A percentile compares a stretch with the other conserved stretches of the same genome.
phyloP scores from a whole-genome alignment of 768 basidiomycete species.

The Cubamyces lactineus region DNA sequence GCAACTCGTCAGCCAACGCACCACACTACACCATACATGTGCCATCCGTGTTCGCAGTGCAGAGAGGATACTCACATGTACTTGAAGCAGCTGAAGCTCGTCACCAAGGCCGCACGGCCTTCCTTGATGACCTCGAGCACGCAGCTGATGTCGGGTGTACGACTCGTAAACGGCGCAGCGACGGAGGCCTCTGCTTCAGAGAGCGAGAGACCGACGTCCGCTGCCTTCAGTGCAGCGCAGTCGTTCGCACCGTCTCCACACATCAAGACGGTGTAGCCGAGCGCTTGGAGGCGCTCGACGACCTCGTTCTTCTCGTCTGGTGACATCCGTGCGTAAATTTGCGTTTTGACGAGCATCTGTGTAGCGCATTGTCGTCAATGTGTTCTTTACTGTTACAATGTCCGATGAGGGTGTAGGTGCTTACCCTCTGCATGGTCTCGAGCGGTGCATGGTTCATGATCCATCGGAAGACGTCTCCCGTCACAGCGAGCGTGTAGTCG shows the following conservation, averaged over 20 bases:
- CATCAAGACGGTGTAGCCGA: conserved; percentile 97
- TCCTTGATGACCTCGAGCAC: conserved; percentile 97
- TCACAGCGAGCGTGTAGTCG: conserved; percentile 90
- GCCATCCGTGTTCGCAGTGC: not conserved
- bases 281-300: conserved; percentile 87
- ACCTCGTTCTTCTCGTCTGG: conserved; percentile 99
- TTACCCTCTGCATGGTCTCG: conserved; percentile 90
- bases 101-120: conserved; percentile 93
- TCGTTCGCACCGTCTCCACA: conserved; percentile 99
- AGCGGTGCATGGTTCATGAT: conserved; percentile 94
- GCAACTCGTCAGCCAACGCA: not conserved
- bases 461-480: conserved; percentile 97
- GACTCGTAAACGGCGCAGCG: conserved; percentile 95
- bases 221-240: conserved; percentile 97
- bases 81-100: conserved; percentile 99
- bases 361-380: not conserved
- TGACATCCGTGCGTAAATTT: conserved; percentile 98
- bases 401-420: conserved; percentile 31
- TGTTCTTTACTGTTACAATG: not conserved
- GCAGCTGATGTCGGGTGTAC: conserved; percentile 92
- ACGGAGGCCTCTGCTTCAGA: conserved; percentile 99
- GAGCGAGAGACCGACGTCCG: conserved; percentile 94
- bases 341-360: conserved; percentile 96
- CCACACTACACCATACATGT: not conserved
- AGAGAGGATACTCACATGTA: conserved; percentile 76